Evolutionary conservation across 768 basidiomycete genomes (phyloP), one percentile per base, ranked within the genome.

Genomic region (Psilocybe tampanensis): DNA sequence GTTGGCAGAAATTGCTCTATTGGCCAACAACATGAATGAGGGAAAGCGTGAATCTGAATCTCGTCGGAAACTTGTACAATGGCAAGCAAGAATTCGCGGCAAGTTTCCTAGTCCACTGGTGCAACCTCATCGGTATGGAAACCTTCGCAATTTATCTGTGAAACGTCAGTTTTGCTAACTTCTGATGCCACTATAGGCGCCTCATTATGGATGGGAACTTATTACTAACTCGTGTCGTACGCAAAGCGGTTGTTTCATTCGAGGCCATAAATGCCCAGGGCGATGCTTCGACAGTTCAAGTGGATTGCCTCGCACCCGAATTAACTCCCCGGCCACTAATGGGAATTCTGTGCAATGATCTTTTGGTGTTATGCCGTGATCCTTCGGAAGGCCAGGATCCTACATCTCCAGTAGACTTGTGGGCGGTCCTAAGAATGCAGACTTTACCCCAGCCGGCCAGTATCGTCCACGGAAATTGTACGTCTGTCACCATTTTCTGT

Each of bases 11-110:
- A 97, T 98, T 62, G 85, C 94, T 1, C 84, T 85, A 12, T 74
- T 98, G 48, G 95, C 97, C 2, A 92, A 86, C 48, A 91, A 92
- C 66, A 97, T 99, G 92, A 99, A 99, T 71, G 97, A 99, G 74
- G 94, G 94, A 60, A 98, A 98, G 71, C 86, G 97, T 1, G 95
- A 98, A 64, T 83, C 94, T 2, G 97, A 99, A 74, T 95, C 92
- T 1, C 82, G 97, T 19, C 83, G 88, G 44, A 92, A 94, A 67
- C 84, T 98, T 22, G 91, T 98, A 17, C 86, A 90, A 66, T 95
- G 92, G 92, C 94, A 95, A 73, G 67, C 86, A 33, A 82, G 93
- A 63, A 98, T 99, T 65, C 81, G 89, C 36, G 92, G 94, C 18
- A 91, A 86, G 68, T 98, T 97, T 71, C 95, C 94, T 8, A 95